Conservation (phyloP, 306 rosid genomes). For the Alnus glutinosa region DNA sequence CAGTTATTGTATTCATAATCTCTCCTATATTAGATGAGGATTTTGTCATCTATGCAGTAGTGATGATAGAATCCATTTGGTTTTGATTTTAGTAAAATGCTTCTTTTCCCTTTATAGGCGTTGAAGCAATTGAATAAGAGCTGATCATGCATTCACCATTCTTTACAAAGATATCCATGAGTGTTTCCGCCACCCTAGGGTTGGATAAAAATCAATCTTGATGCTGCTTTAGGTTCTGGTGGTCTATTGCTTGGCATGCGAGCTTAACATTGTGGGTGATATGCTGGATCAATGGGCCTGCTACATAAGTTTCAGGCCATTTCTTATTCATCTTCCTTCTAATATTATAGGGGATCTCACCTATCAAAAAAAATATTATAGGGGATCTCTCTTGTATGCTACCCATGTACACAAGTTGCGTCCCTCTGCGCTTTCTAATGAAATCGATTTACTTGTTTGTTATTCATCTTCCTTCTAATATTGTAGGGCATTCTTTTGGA, state of each 20-base stretch:
- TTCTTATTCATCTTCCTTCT: too few relatives aligned
- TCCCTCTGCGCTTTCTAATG: too few relatives aligned
- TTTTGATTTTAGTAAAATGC: neutral
- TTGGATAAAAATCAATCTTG: neutral
- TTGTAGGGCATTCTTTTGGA: neutral
- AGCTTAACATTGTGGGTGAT: neutral
- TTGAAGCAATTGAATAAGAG: neutral
- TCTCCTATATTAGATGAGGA: neutral
- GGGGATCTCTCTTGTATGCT: too few relatives aligned
- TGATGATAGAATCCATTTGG: neutral
- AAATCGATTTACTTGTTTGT: too few relatives aligned
- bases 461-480: too few relatives aligned
- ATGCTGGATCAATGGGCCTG: neutral
- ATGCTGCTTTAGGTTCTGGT: conserved; percentile 2
- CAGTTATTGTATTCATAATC: neutral
- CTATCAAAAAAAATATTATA: too few relatives aligned
- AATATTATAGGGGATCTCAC: too few relatives aligned
- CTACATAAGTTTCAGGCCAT: neutral
- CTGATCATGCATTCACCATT: neutral
- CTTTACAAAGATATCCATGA: neutral
- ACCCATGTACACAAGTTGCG: too few relatives aligned
- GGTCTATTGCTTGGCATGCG: neutral
- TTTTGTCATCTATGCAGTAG: neutral
- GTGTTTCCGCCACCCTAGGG: neutral
- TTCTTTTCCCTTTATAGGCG: neutral